Conservation (phyloP, 176 grass and related monocot species). For the Poa annua region DNA sequence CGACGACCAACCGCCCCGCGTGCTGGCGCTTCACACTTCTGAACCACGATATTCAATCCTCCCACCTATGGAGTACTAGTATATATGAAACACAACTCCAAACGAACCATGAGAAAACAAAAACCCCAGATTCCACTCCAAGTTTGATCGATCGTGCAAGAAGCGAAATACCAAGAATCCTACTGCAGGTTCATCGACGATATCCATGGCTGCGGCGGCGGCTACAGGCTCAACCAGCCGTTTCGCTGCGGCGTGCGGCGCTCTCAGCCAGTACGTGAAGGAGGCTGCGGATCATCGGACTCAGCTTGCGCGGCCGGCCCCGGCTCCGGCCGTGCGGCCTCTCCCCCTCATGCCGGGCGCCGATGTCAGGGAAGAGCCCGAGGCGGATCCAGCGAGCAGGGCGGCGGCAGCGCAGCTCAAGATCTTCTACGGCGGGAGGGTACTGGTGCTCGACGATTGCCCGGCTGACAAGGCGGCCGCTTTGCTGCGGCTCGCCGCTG, state of each 20-base stretch:
- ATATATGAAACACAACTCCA: neutral
- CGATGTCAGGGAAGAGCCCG: conserved; percentile 17
- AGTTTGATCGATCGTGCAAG: neutral
- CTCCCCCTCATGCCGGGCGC: conserved; percentile 47
- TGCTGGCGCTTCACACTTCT: neutral
- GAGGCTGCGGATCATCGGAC: conserved; percentile 36
- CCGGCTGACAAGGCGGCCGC: conserved; percentile 55
- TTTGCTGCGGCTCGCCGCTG: conserved; percentile 45
- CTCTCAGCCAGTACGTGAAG: conserved; percentile 61
- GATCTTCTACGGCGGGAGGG: conserved; percentile 63
- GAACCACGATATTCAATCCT: neutral
- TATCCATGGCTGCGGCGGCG: neutral
- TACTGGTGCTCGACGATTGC: conserved; percentile 65
- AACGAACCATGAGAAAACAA: neutral
- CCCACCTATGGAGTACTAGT: neutral
- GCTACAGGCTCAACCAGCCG: neutral
- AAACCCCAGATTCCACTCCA: neutral
- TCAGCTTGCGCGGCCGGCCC: neutral
- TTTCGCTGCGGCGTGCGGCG: conserved; percentile 55
- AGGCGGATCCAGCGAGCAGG: neutral
- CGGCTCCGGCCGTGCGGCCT: neutral
- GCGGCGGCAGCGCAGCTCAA: conserved; percentile 35
- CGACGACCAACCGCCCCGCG: neutral
- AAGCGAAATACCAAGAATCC: neutral
- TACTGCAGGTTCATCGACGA: neutral